Conservation (phyloP, 805 yeast genomes). For the Candida tammaniensis region DNA sequence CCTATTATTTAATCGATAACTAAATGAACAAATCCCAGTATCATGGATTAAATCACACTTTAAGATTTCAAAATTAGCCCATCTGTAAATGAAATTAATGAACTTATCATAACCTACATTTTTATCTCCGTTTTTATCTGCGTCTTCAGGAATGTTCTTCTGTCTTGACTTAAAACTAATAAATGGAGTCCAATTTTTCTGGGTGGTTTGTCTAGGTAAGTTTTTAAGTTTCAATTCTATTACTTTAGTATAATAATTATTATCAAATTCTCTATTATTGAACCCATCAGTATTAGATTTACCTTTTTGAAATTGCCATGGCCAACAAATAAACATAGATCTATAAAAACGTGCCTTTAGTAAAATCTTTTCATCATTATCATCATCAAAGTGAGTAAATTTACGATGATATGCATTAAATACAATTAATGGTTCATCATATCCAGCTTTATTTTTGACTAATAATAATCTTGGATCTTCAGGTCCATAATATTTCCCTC, state of each 20-base stretch:
- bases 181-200: slow-evolving; percentile 45
- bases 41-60: slow-evolving; percentile 17
- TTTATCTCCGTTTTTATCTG: slow-evolving; percentile 7
- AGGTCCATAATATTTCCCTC: slow-evolving; percentile 37
- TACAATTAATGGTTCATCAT: slow-evolving; percentile 46
- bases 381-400: slow-evolving; percentile 15
- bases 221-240: slow-evolving; percentile 18
- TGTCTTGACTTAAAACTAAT: slow-evolving; percentile 22
- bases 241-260: slow-evolving; percentile 17
- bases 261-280: slow-evolving; percentile 12
- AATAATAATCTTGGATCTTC: slow-evolving; percentile 49
- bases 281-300: slow-evolving; percentile 20
- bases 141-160: slow-evolving; percentile 16
- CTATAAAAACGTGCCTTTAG: slow-evolving; percentile 17
- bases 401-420: slow-evolving; percentile 33
- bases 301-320: slow-evolving; percentile 34
- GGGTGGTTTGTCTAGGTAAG: slow-evolving; percentile 10
- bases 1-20: slow-evolving; percentile 8
- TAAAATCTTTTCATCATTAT: slow-evolving; percentile 11
- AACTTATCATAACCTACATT: slow-evolving; percentile 17
- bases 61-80: slow-evolving; percentile 20
- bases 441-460: slow-evolving; percentile 29
- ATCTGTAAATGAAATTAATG: slow-evolving; percentile 30
- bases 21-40: slow-evolving; percentile 14
- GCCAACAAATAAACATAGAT: slow-evolving; percentile 32